Base-by-base conservation (phyloP, 2,329 filamentous ascomycete genomes). In the Pseudocercospora eumusae region DNA sequence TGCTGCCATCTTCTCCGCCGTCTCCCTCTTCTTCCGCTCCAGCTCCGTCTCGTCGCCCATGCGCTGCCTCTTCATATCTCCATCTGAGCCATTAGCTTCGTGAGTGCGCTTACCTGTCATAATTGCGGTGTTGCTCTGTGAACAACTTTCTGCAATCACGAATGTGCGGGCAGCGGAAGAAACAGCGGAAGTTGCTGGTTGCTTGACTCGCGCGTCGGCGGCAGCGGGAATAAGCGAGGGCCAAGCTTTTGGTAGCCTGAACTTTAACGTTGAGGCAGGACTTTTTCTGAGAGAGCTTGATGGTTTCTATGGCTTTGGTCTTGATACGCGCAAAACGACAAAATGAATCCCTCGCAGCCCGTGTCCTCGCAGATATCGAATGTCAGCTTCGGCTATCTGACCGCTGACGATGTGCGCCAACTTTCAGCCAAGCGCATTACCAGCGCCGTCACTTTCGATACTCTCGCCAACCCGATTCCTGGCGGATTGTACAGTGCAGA, bases 391-490 rank as follows among this genome's bases (percentile, higher is more conserved):
- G 88, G 87, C 50, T 91, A 96, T 74, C 86, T 98, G 69, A 87
- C 90, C 20, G 83, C 88, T 56, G 83, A 88, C 64, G 93, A 99
- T 77, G 92, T 99, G 75, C 88, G 88, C 75, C 85, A 88, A 64
- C 87, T 98, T 70, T 99, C 95, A 8, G 95, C 97, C 69, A 95
- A 95, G 81, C 87, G 88, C 77, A 96, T 99, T 71, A 90, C 96
- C 74, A 96, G 96, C 80, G 89, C 92, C 56, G 91, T 86, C 68
- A 96, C 95, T n/a, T 95, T 98, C 76, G 95, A 98, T 78, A 92
- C 87, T 62, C 86, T 97, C 60, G 84, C 96, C 68, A 93, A 96
- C 71, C 93, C 93, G 7, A 85, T 96, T 9, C 90, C 92, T 13
- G 92, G 92, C 62, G 95, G 95, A 75, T 84, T 99, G 8, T 96